Percentiles rank a stretch among this genome's conserved stretches.
Conservation (phyloP, 2,329 filamentous ascomycete genomes). For the Neofusicoccum sp. region DNA sequence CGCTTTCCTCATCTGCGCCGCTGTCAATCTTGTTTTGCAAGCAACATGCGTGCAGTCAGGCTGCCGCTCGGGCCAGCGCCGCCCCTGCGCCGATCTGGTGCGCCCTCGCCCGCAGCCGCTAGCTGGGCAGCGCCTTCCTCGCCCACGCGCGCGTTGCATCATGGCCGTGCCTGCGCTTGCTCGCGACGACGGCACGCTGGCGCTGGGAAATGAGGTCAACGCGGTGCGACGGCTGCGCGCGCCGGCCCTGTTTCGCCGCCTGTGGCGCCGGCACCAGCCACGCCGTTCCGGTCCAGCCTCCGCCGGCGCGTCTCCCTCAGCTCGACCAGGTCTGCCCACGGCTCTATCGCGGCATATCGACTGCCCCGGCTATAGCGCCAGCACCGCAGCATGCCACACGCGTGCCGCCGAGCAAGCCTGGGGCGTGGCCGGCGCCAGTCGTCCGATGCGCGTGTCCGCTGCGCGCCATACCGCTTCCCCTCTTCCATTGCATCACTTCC, state of each 20-base stretch:
- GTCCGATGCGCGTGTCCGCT: neutral
- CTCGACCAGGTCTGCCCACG: constrained; percentile 9
- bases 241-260: constrained; percentile 9
- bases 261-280: constrained; percentile 12
- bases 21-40: constrained; percentile 15
- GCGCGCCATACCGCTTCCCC: neutral
- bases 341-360: constrained; percentile 7
- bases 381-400: neutral
- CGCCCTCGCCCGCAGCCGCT: neutral
- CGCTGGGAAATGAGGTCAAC: too few species aligned
- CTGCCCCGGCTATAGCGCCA: neutral
- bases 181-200: too few species aligned
- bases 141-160: too few species aligned
- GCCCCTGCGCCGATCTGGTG: constrained; percentile 15
- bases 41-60: constrained; percentile 7
- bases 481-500: constrained; percentile 15
- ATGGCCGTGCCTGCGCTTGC: too few species aligned
- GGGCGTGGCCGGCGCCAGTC: too few species aligned
- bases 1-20: constrained; percentile 19
- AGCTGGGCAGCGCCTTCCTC: too few species aligned
- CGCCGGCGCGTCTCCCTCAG: constrained; percentile 1
- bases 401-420: neutral
- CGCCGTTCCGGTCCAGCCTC: neutral
- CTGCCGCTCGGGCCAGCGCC: neutral
- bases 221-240: neutral